Percentiles rank a stretch among this genome's conserved stretches.
Conservation (phyloP, 768 basidiomycete species). For the Amanita thiersii region DNA sequence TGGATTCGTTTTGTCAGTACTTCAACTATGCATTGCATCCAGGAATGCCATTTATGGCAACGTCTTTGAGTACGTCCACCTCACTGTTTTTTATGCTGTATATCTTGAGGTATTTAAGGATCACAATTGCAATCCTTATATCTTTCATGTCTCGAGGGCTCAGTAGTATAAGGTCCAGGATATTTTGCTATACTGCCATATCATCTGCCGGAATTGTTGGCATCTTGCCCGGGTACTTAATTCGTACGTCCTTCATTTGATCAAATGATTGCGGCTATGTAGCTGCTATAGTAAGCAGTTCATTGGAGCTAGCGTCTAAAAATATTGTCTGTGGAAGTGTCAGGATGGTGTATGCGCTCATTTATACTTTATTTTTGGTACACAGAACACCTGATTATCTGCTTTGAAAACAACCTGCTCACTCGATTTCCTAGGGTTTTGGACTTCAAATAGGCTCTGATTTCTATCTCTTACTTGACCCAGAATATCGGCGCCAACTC, state of each 20-base stretch:
- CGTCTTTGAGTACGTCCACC: conserved; percentile 73
- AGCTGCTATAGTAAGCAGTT: conserved; percentile 55
- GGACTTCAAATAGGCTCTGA: conserved; percentile 81
- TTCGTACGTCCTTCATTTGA: conserved; percentile 31
- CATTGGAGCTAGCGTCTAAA: conserved; percentile 77
- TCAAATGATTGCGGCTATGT: conserved; percentile 10
- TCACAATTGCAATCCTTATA: conserved; percentile 74
- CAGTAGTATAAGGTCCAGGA: conserved; percentile 64
- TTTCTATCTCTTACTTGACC: conserved; percentile 67
- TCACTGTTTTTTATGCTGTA: not conserved
- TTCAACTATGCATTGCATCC: conserved; percentile 67
- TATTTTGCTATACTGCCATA: conserved; percentile 90
- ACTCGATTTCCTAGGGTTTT: conserved; percentile 43
- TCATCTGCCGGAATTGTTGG: conserved; percentile 83
- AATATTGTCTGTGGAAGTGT: conserved; percentile 81
- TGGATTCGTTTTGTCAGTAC: conserved; percentile 57
- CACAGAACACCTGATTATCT: no score
- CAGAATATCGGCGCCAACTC: conserved; percentile 41
- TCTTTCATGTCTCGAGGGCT: conserved; percentile 78
- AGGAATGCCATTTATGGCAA: conserved; percentile 81
- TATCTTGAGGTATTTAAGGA: conserved; percentile 32
- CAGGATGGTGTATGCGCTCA: conserved; percentile 85
- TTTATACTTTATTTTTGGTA: conserved; percentile 74
- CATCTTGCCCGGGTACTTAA: conserved; percentile 85
- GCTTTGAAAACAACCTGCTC: conserved; percentile 6